phyloP scores from a whole-genome alignment of 768 basidiomycete species.

The Gyrodon lividus region DNA sequence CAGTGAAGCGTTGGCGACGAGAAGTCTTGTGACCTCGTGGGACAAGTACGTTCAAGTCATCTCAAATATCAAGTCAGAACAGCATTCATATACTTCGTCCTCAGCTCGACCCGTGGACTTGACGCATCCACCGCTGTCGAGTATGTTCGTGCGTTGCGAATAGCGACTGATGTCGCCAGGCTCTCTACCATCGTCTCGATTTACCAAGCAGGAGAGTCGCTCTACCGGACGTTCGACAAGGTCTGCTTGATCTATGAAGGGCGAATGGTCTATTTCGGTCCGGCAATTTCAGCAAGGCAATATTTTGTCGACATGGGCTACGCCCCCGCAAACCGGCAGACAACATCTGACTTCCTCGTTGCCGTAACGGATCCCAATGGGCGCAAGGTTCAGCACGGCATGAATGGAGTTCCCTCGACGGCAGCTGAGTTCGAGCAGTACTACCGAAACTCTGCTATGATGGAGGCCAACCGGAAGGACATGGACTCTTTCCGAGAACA shows the following conservation, averaged over 20 bases:
- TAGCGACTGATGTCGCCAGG: conserved; percentile 56
- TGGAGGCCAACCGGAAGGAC: conserved; percentile 44
- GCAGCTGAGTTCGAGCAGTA: conserved; percentile 56
- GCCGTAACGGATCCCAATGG: conserved; percentile 62
- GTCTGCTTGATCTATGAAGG: conserved; percentile 64
- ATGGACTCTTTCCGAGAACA: conserved; percentile 46
- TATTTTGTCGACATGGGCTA: conserved; percentile 63
- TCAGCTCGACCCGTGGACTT: conserved; percentile 64
- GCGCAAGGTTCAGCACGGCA: conserved; percentile 44
- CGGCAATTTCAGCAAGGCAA: conserved; percentile 47
- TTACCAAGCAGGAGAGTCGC: conserved; percentile 78
- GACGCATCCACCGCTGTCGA: conserved; percentile 73
- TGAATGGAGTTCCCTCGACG: conserved; percentile 37
- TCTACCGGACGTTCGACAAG: conserved; percentile 70
- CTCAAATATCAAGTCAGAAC: too few relatives aligned
- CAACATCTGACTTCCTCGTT: conserved; percentile 62
- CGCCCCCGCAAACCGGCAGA: conserved; percentile 54
- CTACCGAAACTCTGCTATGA: conserved; percentile 42
- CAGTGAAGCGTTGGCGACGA: conserved; percentile 67
- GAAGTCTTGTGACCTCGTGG: conserved; percentile 75
- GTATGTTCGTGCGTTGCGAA: conserved; percentile 67
- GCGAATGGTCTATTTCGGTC: conserved; percentile 59
- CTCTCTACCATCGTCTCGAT: conserved; percentile 73
- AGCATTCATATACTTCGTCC: conserved; percentile 45
- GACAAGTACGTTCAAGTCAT: conserved; percentile 52